Evolutionary conservation across 164 flowering plant genomes (phyloP).

Genomic region (Kalanchoe fedtschenkoi): DNA sequence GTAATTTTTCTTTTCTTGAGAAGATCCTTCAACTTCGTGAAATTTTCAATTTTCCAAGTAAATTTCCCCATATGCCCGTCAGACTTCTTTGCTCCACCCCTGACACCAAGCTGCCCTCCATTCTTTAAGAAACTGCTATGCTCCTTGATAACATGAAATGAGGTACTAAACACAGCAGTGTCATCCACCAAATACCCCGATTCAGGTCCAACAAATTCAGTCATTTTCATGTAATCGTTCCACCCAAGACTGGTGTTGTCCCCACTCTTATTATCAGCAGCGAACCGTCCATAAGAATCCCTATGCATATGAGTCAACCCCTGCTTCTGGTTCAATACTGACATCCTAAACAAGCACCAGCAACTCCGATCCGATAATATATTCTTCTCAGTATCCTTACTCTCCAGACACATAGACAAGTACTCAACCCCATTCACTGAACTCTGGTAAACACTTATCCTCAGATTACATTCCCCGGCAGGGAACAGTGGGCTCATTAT

Average conservation of each 20-base stretch:
- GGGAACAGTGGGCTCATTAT: constrained; percentile 95
- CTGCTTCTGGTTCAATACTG: constrained; percentile 78
- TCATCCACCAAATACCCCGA: constrained; percentile 81
- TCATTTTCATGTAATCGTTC: constrained; percentile 98
- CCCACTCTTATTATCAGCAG: constrained; percentile 84
- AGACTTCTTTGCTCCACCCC: constrained; percentile 53
- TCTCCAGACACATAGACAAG: constrained; percentile 93
- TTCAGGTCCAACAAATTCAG: constrained; percentile 57
- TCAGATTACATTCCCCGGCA: constrained; percentile 81
- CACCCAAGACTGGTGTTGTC: constrained; percentile 95
- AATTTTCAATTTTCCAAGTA: constrained; percentile 90
- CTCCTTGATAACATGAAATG: constrained; percentile 91
- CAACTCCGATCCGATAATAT: constrained; percentile 64
- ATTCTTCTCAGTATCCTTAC: constrained; percentile 82
- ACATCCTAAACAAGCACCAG: constrained; percentile 97
- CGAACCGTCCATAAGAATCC: constrained; percentile 93
- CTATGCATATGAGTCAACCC: constrained; percentile 80
- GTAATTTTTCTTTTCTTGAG: constrained; percentile 94
- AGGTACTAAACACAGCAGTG: constrained; percentile 80
- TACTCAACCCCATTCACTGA: constrained; percentile 71
- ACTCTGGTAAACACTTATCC: constrained; percentile 94
- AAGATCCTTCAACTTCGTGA: constrained; percentile 83
- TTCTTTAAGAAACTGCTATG: constrained; percentile 66
- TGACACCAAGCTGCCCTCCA: constrained; percentile 44
- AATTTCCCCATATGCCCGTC: constrained; percentile 88